These are phyloP conservation scores for Yamadazyma diospyri DNA, from an alignment of 1,139 yeast genomes.

Conservation along the genomic window DNA sequence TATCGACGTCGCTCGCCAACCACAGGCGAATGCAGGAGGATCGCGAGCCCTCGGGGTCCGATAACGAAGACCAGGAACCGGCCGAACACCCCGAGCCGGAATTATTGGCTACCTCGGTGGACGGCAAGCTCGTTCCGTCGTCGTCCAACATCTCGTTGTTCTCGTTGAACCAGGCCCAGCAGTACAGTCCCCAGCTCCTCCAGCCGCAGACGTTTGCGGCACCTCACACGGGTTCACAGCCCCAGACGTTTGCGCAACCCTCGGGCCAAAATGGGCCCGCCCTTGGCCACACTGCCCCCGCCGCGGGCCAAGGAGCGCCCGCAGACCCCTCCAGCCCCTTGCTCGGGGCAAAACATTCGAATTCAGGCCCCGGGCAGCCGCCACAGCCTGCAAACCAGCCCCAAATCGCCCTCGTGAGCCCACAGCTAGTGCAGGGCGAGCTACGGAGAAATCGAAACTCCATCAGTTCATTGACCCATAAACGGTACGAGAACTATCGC, in stretches of 20 bases:
- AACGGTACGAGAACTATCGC: conserved; percentile 30
- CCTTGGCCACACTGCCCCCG: no score
- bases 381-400: conserved; percentile 1
- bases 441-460: conserved; percentile 25
- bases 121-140: conserved; percentile 50
- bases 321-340: no score
- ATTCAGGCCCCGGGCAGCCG: no score
- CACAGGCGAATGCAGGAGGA: conserved; percentile 8
- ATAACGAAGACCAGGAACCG: background rate
- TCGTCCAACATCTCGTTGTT: conserved; percentile 52
- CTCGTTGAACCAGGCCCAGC: conserved; percentile 33
- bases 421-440: conserved; percentile 3
- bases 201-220: conserved; percentile 5
- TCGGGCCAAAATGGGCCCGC: no score
- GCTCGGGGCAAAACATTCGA: no score
- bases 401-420: conserved; percentile 1
- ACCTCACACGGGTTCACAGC: background rate
- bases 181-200: conserved; percentile 9
- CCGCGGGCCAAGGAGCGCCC: no score
- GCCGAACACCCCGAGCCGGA: conserved; percentile 37
- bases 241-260: no score
- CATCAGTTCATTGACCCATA: conserved; percentile 27
- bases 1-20: conserved; percentile 16
- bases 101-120: conserved; percentile 52
- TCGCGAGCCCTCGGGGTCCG: background rate